Base-by-base conservation (phyloP, 2,329 filamentous ascomycete genomes). In the Colletotrichum sansevieriae region DNA sequence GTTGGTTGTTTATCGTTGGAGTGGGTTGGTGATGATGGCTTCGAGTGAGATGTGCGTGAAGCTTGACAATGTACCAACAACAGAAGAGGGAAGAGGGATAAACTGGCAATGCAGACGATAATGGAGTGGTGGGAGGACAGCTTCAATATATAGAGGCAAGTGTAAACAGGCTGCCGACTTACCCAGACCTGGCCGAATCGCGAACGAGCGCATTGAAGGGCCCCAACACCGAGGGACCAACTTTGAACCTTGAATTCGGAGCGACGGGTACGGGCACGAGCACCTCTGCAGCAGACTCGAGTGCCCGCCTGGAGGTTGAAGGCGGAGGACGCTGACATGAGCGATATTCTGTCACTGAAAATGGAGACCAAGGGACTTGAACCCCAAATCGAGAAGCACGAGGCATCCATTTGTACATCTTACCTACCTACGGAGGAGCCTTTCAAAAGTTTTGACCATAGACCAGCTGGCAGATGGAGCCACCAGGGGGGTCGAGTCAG, bases 311-410 rank as follows among this genome's bases (percentile, higher is more conserved):
- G 35, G 43, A 20, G 18, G 35, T 18, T 6, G 44, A 29, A 25
- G 56, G 49, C 55, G 55, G 51, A 41, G 49, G n/a, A 51, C 37
- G 25, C 55, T 55, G 49, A 68, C 15, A 25, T 60, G 47, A 61
- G 66, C 47, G 62, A 69, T 61, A 66, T 65, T 60, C 22, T 58
- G 46, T 29, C 13, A 41, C 37, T 58, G 49, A 33, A 46, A 20
- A 46, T 60, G 46, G 46, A 43, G 29, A 41, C 33, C 49, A 51
- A 37, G 12, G 57, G 13, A 13, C 46, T 13, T 25, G 22, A 46
- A 47, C 18, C 29, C 52, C 25, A 51, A 54, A 46, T 11, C 13
- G 15, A 43, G 49, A 8, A 15, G 29, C 39, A 29, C 25, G 18
- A 54, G 13, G 52, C 35, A 65, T 52, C 47, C 41, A 55, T 55